Evolutionary conservation across 208 protist species (phyloP).

Genomic region (Acanthamoeba royreba): DNA sequence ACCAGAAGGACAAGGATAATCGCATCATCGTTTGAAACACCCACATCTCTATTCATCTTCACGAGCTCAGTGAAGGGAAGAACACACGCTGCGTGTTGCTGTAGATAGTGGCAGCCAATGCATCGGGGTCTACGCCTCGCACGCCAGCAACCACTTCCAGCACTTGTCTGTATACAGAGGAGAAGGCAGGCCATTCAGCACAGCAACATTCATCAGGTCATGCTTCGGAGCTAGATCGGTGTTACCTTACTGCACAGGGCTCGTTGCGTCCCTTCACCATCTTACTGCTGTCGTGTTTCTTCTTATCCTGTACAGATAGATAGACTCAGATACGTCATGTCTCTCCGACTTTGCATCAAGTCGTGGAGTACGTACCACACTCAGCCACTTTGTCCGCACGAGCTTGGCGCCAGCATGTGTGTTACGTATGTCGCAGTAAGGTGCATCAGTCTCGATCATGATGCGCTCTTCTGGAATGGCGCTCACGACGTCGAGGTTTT

Average conservation of each 20-base stretch:
- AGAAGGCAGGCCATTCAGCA: not conserved
- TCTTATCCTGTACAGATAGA: slow-evolving; percentile 67
- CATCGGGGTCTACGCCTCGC: not conserved
- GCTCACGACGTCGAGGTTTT: slow-evolving; percentile 85
- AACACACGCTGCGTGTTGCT: not conserved
- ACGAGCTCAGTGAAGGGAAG: no score
- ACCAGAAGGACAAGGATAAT: not conserved
- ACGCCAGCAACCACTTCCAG: slow-evolving; percentile 12
- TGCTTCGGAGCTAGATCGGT: not conserved
- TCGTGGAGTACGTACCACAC: slow-evolving; percentile 67
- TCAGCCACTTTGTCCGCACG: not conserved
- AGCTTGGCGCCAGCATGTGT: slow-evolving; percentile 78
- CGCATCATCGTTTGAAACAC: no score
- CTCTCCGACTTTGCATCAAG: no score
- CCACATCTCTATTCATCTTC: no score
- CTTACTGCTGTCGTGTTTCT: slow-evolving; percentile 74
- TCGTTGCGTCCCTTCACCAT: slow-evolving; percentile 89
- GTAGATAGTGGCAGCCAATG: not conserved
- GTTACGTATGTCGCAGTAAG: slow-evolving; percentile 90
- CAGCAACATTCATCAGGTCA: not conserved
- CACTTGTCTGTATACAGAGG: not conserved
- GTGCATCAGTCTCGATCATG: slow-evolving; percentile 92
- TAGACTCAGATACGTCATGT: slow-evolving; percentile 62
- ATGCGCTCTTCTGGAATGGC: slow-evolving; percentile 86
- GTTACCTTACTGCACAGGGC: slow-evolving; percentile 66